Base-by-base conservation (phyloP, 192 early-diverging fungal genomes). In the Endogone sp. region DNA sequence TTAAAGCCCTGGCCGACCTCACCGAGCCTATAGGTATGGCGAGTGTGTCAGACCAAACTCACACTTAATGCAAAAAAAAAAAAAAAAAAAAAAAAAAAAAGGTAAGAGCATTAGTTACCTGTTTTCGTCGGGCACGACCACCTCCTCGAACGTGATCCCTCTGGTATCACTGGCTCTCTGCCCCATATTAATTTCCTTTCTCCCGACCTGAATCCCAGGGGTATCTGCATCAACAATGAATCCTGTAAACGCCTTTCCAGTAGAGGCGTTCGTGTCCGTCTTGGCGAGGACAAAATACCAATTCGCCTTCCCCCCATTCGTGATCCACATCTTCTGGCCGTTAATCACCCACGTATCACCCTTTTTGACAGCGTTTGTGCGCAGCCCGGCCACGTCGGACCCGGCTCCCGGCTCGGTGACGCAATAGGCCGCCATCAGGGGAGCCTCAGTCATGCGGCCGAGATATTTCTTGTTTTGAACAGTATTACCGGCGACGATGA, bases 311-410 rank as follows among this genome's bases (percentile, higher is more conserved):
- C 93, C 94, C 68, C 91, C 92, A 73, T 98, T 98, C 62, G 96
- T 98, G 76, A 98, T 98, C 94, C 94, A 98, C 94, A 96, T 96
- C 85, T 98, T 98, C 71, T 90, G 86, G 28, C 95, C 94, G 71
- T 91, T 92, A 58, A 92, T 80, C 1, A 91, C 74, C 90, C 92
- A 94, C 62, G 86, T 84, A 76, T 92, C 85, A n/a, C 90, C 89
- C 76, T 87, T 88, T 72, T 90, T 89, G 25, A 85, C 88, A 3
- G 91, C 92, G 23, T 72, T 82, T 21, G 91, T 92, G 63, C 80
- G 79, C 27, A 90, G 63, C 29, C 91, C 89, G 27, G 91, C 90
- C 22, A 92, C 90, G 29, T 92, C 91, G 3, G 87, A 89, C 25
- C 90, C 91, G 20, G 90, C 90, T 11, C 89, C 90, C 10, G 90